These are phyloP conservation scores for Sanghuangporus sanghuang DNA, from an alignment of 1,284 basidiomycete species.

Conservation along the genomic window DNA sequence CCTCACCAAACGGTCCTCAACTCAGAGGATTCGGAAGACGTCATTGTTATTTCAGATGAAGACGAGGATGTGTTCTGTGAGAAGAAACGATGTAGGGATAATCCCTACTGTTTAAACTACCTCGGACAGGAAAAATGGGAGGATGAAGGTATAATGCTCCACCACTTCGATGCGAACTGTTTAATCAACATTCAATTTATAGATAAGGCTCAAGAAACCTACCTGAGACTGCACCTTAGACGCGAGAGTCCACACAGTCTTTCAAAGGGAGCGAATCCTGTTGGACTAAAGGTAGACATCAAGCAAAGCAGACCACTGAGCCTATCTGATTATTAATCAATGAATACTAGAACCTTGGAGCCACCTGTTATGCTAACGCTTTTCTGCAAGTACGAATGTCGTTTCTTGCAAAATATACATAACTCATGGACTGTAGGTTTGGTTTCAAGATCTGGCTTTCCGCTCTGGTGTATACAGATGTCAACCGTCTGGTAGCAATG, in stretches of 20 bases:
- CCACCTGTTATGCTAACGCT: slow-evolving; percentile 91
- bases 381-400: slow-evolving; percentile 66
- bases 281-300: slow-evolving; percentile 66
- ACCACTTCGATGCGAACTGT: slow-evolving; percentile 10
- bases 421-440: slow-evolving; percentile 40
- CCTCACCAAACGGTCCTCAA: slow-evolving; percentile 13
- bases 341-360: slow-evolving; percentile 73
- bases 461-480: slow-evolving; percentile 61
- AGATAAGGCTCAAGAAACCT: slow-evolving; percentile 50
- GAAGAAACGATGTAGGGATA: slow-evolving; percentile 61
- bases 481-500: slow-evolving; percentile 41
- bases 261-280: slow-evolving; percentile 55
- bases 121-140: slow-evolving; percentile 79
- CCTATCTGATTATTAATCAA: background rate
- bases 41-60: slow-evolving; percentile 67
- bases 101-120: slow-evolving; percentile 82
- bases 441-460: slow-evolving; percentile 67
- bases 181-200: slow-evolving; percentile 17
- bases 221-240: slow-evolving; percentile 48
- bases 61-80: slow-evolving; percentile 50
- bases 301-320: background rate
- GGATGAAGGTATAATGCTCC: slow-evolving; percentile 43
- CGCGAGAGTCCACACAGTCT: slow-evolving; percentile 48
- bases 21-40: slow-evolving; percentile 47
- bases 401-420: no score